Evolutionary conservation across 208 protist species (phyloP).

Genomic region (Angomonas desouzai): DNA sequence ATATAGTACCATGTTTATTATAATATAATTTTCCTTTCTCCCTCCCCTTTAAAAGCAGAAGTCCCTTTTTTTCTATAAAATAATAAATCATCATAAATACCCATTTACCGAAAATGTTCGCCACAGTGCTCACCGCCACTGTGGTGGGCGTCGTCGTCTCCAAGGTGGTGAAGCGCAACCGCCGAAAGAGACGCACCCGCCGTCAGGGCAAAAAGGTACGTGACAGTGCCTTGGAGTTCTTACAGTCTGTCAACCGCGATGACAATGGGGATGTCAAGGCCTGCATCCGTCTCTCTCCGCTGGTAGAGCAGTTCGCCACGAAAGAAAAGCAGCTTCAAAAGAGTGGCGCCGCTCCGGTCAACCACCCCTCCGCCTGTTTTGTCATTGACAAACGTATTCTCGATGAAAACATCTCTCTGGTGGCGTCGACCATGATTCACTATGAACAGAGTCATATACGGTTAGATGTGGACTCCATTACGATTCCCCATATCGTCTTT

Average conservation of each 20-base stretch:
- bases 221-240: neutral
- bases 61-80: too few species aligned
- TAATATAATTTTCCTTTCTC: too few species aligned
- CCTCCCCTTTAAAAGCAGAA: constrained; percentile 46
- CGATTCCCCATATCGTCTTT: neutral
- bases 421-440: neutral
- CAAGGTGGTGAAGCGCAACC: neutral
- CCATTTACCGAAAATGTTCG: neutral
- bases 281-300: neutral
- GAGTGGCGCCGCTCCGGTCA: neutral
- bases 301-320: neutral
- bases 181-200: neutral
- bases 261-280: neutral
- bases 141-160: neutral
- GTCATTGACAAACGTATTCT: neutral
- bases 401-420: neutral
- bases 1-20: too few species aligned
- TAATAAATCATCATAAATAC: too few species aligned
- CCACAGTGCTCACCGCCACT: neutral
- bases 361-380: neutral
- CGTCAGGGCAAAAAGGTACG: neutral
- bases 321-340: neutral
- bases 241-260: neutral
- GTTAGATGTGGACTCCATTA: constrained; percentile 1
- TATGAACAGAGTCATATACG: neutral